Percentiles rank a stretch among this genome's conserved stretches.
Evolutionary conservation across 176 grass and related monocot genomes (phyloP).

Genomic region (Tillandsia fasciculata): DNA sequence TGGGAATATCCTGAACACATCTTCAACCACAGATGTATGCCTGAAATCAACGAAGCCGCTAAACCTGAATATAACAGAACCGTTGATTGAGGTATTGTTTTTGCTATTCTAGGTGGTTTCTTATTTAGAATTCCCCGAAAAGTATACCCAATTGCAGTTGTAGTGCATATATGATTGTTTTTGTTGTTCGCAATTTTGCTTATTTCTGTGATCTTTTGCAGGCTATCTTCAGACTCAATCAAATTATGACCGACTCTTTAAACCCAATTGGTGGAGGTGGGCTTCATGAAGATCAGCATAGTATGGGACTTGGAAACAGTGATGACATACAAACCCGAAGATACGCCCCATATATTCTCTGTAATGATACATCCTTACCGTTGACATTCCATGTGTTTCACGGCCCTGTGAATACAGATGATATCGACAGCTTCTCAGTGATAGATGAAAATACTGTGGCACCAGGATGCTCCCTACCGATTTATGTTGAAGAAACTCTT

Average conservation of each 20-base stretch:
- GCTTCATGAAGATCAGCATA: slow-evolving; percentile 41
- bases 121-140: slow-evolving; percentile 7
- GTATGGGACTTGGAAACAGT: slow-evolving; percentile 38
- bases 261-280: slow-evolving; percentile 40
- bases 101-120: slow-evolving; percentile 10
- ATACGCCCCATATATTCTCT: slow-evolving; percentile 90
- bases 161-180: background rate
- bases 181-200: slow-evolving; percentile 17
- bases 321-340: slow-evolving; percentile 68
- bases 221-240: slow-evolving; percentile 77
- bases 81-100: slow-evolving; percentile 73
- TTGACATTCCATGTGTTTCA: slow-evolving; percentile 74
- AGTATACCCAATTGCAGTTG: background rate
- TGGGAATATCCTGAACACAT: slow-evolving; percentile 44
- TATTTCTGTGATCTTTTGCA: slow-evolving; percentile 34
- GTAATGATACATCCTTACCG: slow-evolving; percentile 78
- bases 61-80: slow-evolving; percentile 95
- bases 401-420: slow-evolving; percentile 76
- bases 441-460: slow-evolving; percentile 68
- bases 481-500: slow-evolving; percentile 81
- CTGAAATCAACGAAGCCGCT: slow-evolving; percentile 73
- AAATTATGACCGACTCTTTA: slow-evolving; percentile 71
- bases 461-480: slow-evolving; percentile 67
- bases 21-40: slow-evolving; percentile 50
- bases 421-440: slow-evolving; percentile 43